These are phyloP conservation scores for Guillardia theta DNA, from an alignment of 78 protist genomes.

Conservation along the genomic window DNA sequence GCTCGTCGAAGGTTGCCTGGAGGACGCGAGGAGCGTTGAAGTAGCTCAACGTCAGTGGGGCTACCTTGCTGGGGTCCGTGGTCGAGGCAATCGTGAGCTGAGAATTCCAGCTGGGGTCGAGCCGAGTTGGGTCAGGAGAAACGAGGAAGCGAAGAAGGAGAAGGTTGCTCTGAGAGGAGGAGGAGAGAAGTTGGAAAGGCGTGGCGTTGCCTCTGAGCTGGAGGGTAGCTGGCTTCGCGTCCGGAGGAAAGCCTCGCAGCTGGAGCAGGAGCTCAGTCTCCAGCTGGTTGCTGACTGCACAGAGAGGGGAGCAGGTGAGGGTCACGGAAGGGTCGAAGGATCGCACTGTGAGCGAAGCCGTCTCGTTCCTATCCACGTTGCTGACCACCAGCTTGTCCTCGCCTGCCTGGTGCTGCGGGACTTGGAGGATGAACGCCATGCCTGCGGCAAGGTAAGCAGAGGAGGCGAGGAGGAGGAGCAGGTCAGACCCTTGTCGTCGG, in stretches of 20 bases:
- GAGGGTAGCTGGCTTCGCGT: no score
- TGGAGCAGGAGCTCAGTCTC: no score
- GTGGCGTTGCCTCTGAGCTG: no score
- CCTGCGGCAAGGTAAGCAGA: no score
- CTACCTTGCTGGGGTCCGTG: background rate
- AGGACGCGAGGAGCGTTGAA: background rate
- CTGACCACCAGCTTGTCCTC: background rate
- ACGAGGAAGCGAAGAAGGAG: background rate
- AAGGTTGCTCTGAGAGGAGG: background rate
- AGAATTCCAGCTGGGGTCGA: background rate
- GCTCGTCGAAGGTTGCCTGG: background rate
- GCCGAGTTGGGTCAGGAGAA: background rate
- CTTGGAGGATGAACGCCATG: background rate
- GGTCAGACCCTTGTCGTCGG: slow-evolving; percentile 1
- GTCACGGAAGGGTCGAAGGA: background rate
- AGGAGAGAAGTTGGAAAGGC: no score
- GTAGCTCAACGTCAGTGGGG: background rate
- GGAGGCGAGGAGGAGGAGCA: no score
- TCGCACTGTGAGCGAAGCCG: background rate
- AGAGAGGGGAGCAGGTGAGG: background rate
- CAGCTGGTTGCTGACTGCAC: no score
- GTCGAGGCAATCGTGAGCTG: background rate
- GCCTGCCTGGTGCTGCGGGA: background rate
- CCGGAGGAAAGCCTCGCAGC: no score
- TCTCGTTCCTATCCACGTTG: background rate